phyloP scores from a whole-genome alignment of 2,329 filamentous ascomycete genomes.

The Colletotrichum sojae region DNA sequence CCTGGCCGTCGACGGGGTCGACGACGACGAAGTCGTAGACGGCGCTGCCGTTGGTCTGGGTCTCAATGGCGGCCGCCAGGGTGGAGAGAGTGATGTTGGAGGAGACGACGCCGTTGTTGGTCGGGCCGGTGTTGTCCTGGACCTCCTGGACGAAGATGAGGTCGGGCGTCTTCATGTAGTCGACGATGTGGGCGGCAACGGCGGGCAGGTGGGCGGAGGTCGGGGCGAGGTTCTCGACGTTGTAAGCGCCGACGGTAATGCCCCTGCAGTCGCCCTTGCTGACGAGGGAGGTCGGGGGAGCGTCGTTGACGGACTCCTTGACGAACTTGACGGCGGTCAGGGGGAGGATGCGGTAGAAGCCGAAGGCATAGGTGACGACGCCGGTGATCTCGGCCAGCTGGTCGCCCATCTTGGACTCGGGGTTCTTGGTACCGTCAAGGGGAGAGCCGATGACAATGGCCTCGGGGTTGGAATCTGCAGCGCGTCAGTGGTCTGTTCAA shows the following conservation, averaged over 20 bases:
- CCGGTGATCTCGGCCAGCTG: slow-evolving; percentile 76
- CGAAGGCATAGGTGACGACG: slow-evolving; percentile 75
- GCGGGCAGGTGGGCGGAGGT: slow-evolving; percentile 67
- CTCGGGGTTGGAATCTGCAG: slow-evolving; percentile 76
- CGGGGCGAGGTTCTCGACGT: slow-evolving; percentile 77
- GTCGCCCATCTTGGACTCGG: slow-evolving; percentile 75
- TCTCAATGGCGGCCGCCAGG: slow-evolving; percentile 66
- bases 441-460: slow-evolving; percentile 75
- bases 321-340: slow-evolving; percentile 68
- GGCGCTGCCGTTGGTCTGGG: slow-evolving; percentile 57
- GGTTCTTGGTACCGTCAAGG: slow-evolving; percentile 75
- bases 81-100: slow-evolving; percentile 72
- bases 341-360: slow-evolving; percentile 79
- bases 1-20: slow-evolving; percentile 69
- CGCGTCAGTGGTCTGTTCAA: slow-evolving; percentile 4
- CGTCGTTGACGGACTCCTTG: slow-evolving; percentile 60
- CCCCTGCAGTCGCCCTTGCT: slow-evolving; percentile 71
- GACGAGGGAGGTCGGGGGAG: slow-evolving; percentile 65
- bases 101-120: slow-evolving; percentile 69
- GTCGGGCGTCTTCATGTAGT: slow-evolving; percentile 74
- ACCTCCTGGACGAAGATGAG: slow-evolving; percentile 79
- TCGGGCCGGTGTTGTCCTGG: slow-evolving; percentile 75
- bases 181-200: slow-evolving; percentile 75
- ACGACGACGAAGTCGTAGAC: slow-evolving; percentile 74
- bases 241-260: slow-evolving; percentile 77